Evolutionary conservation across 805 yeast species (phyloP), one percentile per base, ranked within the genome.

Genomic region (Ogataea henricii): DNA sequence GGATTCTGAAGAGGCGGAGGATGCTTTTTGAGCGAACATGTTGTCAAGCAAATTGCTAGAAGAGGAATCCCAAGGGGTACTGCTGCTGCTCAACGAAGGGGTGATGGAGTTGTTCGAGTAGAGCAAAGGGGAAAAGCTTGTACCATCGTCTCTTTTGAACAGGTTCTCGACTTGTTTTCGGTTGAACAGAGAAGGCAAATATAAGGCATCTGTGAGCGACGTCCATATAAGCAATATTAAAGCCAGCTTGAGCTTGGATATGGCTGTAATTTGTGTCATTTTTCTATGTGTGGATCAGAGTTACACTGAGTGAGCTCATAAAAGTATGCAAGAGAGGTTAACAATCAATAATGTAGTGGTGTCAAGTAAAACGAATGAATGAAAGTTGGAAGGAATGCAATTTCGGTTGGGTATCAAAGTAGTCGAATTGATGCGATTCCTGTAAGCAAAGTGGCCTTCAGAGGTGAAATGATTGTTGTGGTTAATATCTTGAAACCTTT

Each of bases 71-170:
- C 9, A 16, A 23, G 33, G 25, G 33, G 42, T 26, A 12, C 26
- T 14, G 13, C 32, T 25, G 9, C n/a, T 6, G 25, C 42, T 39
- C 2, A 10, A 3, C 17, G 22, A 17, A 3, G 42, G 14, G 10
- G 10, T 4, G 5, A 18, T 13, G 6, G 32, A 22, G 25, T 18
- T 13, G 22, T 39, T 39, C 12, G 42, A 25, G 22, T 39, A 25
- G 2, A 39, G 32, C 42, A 39, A 25, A 18, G 42, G 16, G 13
- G 14, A 23, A 12, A 22, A 18, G 13, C 10, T 22, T 3, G 17
- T 9, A 14, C 33, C 39, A 18, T 34, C 40, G 12, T 30, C 52
- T 47, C 56, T 38, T 21, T 52, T 55, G 36, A 44, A 32, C 2
- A 52, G 40, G 17, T 40, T 40, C 6, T 29, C 33, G 9, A 44